Evolutionary conservation across 352 stramenopile species (phyloP).

Genomic region (Salisapilia sapeloensis): DNA sequence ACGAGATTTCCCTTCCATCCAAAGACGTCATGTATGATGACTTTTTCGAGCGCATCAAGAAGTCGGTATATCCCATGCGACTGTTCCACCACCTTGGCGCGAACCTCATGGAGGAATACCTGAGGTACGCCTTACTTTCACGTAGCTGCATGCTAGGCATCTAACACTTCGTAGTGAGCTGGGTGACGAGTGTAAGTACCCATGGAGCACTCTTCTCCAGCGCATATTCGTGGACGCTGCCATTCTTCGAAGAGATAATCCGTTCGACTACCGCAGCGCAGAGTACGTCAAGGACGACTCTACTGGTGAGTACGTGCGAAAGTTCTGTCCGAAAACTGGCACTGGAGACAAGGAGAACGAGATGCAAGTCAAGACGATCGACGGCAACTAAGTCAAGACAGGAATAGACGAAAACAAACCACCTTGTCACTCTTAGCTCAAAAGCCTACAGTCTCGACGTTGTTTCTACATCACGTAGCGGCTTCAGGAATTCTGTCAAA

Average conservation of each 20-base stretch:
- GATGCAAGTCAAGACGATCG: too few species aligned
- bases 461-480: too few species aligned
- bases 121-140: slow-evolving; percentile 3
- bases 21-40: slow-evolving; percentile 56
- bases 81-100: slow-evolving; percentile 56
- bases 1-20: slow-evolving; percentile 16
- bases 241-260: slow-evolving; percentile 30
- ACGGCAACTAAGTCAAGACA: too few species aligned
- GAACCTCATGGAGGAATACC: slow-evolving; percentile 8
- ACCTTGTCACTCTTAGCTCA: too few species aligned
- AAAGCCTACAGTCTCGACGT: too few species aligned
- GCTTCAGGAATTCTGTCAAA: too few species aligned
- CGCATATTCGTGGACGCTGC: slow-evolving; percentile 52
- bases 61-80: slow-evolving; percentile 19
- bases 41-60: slow-evolving; percentile 21
- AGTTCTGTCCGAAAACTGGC: too few species aligned
- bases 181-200: slow-evolving; percentile 7
- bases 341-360: too few species aligned
- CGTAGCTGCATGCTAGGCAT: too few species aligned
- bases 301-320: too few species aligned
- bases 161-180: too few species aligned
- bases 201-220: slow-evolving; percentile 18
- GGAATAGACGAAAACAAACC: too few species aligned
- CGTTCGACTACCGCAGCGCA: slow-evolving; percentile 40
- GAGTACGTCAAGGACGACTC: slow-evolving; percentile 26